Conservation (phyloP, 176 grass and related monocot species). For the Carex myosuroides region DNA sequence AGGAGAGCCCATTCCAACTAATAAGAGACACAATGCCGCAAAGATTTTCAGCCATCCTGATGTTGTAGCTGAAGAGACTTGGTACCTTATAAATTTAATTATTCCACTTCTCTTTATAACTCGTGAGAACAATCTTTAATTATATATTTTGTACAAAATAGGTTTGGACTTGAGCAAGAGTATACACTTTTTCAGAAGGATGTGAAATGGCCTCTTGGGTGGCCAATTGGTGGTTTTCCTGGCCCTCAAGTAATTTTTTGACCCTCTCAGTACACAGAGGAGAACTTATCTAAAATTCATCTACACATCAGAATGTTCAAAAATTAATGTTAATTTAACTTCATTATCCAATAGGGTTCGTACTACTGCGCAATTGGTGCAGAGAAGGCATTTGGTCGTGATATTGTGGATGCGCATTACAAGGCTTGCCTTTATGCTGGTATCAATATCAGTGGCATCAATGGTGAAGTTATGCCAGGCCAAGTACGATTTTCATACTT, state of each 20-base stretch:
- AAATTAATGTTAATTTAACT: too few relatives aligned
- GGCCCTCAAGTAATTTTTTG: conserved; percentile 62
- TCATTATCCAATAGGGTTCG: conserved; percentile 39
- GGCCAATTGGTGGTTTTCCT: conserved; percentile 82
- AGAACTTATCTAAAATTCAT: neutral
- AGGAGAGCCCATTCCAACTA: conserved; percentile 58
- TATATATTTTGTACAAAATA: conserved; percentile 15
- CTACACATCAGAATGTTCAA: neutral
- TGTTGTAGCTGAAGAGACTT: conserved; percentile 65
- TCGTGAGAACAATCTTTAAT: neutral
- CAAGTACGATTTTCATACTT: conserved; percentile 27
- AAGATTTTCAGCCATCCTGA: conserved; percentile 78
- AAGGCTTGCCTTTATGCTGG: conserved; percentile 83
- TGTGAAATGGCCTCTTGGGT: conserved; percentile 86
- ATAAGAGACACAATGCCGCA: conserved; percentile 48
- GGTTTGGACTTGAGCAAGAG: conserved; percentile 95
- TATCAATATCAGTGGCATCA: conserved; percentile 67
- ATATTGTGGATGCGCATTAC: conserved; percentile 72
- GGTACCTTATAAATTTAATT: conserved; percentile 26
- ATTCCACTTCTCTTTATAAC: neutral
- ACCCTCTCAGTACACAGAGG: neutral
- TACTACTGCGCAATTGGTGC: conserved; percentile 69
- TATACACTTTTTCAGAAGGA: conserved; percentile 95
- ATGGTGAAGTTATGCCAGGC: conserved; percentile 86
- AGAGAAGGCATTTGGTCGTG: conserved; percentile 62